Base-by-base conservation (phyloP, 192 early-diverging fungal genomes). In the Gonapodya sp. region DNA sequence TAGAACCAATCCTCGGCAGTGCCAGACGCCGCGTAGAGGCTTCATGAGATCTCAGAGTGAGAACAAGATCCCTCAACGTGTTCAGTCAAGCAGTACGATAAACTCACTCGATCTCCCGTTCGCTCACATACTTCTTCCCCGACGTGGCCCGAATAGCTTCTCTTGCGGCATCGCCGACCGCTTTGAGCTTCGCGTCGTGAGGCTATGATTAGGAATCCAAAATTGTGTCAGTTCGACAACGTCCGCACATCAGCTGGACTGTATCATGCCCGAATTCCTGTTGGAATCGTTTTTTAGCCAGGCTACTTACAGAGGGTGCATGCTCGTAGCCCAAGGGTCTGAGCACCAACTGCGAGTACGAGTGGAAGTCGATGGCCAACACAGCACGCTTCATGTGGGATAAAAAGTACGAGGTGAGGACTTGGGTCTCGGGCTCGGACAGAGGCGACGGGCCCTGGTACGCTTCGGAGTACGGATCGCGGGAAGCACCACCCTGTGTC, bases 21-120 rank as follows among this genome's bases (percentile, higher is more conserved):
- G 18, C 89, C 91, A 0, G 87, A 86, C 0, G 89, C 87, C 80
- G 86, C 83, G 86, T 91, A 91, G 18, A 91, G 81, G 84, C 46
- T 64, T 8, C 46, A 64, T 24, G 46, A 24, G 46, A 64, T 16
- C 46, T 16, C 24, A 64, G 24, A 64, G 46, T 24, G 46, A 64
- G 24, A 64, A 64, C 46, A 64, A 64, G 8, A 64, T n/a, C n/a
- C n/a, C n/a, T n/a, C n/a, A n/a, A n/a, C n/a, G n/a, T n/a, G n/a
- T n/a, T n/a, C n/a, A n/a, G n/a, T n/a, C n/a, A n/a, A n/a, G n/a
- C n/a, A n/a, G n/a, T n/a, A n/a, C n/a, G n/a, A n/a, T 8, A 24
- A 64, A 64, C 46, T 64, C 46, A 64, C 46, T 89, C 80, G 83
- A 88, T 83, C 73, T 87, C 85, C 31, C 84, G 82, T 18, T 87